phyloP scores from a whole-genome alignment of 169 alveolate species.

The Plasmodium gallinaceum region DNA sequence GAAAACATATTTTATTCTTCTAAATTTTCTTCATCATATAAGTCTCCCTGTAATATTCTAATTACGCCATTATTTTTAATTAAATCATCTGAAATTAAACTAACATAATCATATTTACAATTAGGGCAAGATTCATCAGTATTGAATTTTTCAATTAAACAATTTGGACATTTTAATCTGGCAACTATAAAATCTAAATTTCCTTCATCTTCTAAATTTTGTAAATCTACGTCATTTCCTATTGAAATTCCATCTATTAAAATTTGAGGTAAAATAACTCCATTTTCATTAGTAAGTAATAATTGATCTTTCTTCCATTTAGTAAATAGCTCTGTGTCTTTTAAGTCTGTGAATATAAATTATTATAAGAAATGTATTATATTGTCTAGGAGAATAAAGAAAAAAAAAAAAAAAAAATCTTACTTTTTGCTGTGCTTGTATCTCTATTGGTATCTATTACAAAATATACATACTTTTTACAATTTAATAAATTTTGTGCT shows the following conservation, averaged over 20 bases:
- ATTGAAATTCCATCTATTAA: conserved; percentile 89
- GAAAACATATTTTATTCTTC: background rate
- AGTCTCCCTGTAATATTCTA: conserved; percentile 80
- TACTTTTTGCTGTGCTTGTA: conserved; percentile 87
- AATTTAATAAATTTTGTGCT: conserved; percentile 88
- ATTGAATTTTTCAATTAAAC: conserved; percentile 79
- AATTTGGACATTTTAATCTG: conserved; percentile 82
- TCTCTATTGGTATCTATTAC: conserved; percentile 91
- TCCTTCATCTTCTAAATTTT: conserved; percentile 92
- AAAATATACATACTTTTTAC: conserved; percentile 90
- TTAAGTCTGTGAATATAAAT: conserved; percentile 76
- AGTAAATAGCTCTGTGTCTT: conserved; percentile 86
- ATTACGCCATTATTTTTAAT: conserved; percentile 72
- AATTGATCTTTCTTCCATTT: conserved; percentile 87
- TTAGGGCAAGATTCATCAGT: conserved; percentile 78
- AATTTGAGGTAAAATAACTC: conserved; percentile 88
- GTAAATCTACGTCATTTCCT: conserved; percentile 87
- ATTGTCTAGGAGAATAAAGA: background rate
- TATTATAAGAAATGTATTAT: conserved; percentile 2
- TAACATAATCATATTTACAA: conserved; percentile 78
- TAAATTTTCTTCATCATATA: conserved; percentile 27
- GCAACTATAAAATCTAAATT: conserved; percentile 84
- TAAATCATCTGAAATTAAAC: conserved; percentile 79
- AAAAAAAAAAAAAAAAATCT: background rate
- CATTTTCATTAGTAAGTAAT: conserved; percentile 77